Base-by-base conservation (phyloP, 1,139 yeast genomes). In the Kodamaea suecica region DNA sequence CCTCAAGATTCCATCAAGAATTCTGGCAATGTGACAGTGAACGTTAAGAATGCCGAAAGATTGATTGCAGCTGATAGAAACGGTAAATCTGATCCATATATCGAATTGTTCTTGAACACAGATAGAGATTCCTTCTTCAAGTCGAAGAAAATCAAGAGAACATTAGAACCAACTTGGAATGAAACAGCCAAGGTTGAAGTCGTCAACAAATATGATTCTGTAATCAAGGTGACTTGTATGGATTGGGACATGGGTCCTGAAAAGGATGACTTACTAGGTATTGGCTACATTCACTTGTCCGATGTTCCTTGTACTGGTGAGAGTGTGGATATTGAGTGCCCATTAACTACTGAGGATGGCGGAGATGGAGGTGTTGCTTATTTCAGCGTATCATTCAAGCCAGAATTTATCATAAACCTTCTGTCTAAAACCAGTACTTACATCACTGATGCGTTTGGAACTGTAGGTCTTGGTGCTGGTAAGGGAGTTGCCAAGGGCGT, bases 231-330 rank as follows among this genome's bases (percentile, higher is more conserved):
- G 33, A 75, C 70, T 37, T 78, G 85, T 21, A 72, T 58, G 50
- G 98, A 92, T 56, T 90, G 97, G 96, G 98, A 92, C 61, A 77
- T 90, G 46, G 96, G 95, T 43, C 79, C 84, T 19, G 86, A 80
- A 43, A 78, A 75, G 43, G 94, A 92, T 57, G 97, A 92, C 58
- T 68, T 73, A 41, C 69, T 92, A 39, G 95, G 97, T 38, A 63
- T 63, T 23, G 87, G 81, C n/a, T 50, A 53, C 17, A 55, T 88
- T 39, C 72, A 77, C 12, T 62, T 92, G 43, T 59, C 75, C 0
- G 77, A 79, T 9, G 67, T 92, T 28, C 80, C 81, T 47, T 76
- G 81, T 9, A 65, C 72, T 21, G 70, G 70, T 30, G 71, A 73
- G 10, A 63, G 70, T 9, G 57, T 55, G 11, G 80, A 77, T 11